Conservation (phyloP, 2,329 filamentous ascomycete genomes). For the Pseudocercospora pini-densiflorae region DNA sequence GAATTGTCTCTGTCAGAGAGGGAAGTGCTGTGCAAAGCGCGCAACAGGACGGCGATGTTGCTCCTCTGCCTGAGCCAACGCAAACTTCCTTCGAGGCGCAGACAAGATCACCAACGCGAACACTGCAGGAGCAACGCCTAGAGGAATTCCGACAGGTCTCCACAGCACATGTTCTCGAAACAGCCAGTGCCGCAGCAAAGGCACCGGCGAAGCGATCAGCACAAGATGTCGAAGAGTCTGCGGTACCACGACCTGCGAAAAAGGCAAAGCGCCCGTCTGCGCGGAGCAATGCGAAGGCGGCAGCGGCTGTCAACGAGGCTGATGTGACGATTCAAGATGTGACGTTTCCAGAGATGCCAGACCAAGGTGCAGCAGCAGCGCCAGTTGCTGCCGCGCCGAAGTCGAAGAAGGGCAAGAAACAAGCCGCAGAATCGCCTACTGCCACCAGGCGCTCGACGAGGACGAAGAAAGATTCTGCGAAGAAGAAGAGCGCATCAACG, state of each 20-base stretch:
- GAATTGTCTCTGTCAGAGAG: neutral
- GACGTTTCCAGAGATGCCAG: neutral
- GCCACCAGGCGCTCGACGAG: slow-evolving; percentile 12
- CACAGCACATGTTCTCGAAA: slow-evolving; percentile 5
- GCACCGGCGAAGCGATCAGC: slow-evolving; percentile 13
- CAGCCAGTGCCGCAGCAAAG: slow-evolving; percentile 6
- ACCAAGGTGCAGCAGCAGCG: neutral
- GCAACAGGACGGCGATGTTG: neutral
- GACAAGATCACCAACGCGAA: neutral
- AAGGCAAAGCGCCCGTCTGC: slow-evolving; percentile 29
- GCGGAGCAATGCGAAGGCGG: slow-evolving; percentile 29
- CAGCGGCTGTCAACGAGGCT: slow-evolving; percentile 25
- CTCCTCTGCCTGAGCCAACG: neutral
- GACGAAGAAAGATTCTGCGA: slow-evolving; percentile 16
- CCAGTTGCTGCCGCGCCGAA: slow-evolving; percentile 7
- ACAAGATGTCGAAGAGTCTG: slow-evolving; percentile 5
- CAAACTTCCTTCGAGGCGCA: neutral
- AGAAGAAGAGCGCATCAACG: slow-evolving; percentile 24
- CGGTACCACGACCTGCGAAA: slow-evolving; percentile 26
- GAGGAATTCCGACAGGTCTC: slow-evolving; percentile 6
- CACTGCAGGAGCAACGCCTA: slow-evolving; percentile 1
- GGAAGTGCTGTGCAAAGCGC: neutral
- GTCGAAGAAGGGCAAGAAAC: neutral
- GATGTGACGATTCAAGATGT: slow-evolving; percentile 11
- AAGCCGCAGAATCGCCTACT: slow-evolving; percentile 9